Base-by-base conservation (phyloP, 176 grass and related monocot genomes). In the Rhipidocladum racemiflorum region DNA sequence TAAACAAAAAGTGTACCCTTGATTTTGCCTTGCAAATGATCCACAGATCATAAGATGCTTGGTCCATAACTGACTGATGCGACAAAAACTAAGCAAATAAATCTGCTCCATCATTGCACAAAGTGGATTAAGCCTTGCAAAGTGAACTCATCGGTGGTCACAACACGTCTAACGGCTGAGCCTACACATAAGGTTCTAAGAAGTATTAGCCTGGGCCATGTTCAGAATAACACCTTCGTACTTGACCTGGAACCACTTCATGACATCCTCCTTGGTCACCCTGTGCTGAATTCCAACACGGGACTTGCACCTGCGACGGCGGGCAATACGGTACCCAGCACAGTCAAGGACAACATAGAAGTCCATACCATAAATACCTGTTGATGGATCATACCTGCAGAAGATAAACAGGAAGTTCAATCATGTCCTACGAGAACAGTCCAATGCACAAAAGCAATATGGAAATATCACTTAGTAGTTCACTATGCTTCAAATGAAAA, bases 351-450 rank as follows among this genome's bases (percentile, higher is more conserved):
- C 84, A 1, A 80, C 76, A 1, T 86, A 86, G 57, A 80, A 80
- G 25, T 86, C 84, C 84, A 86, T 86, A 54, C 84, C 84, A 36
- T 86, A 86, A 54, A 86, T 86, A 46, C 76, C 76, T 13, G 76
- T 86, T 18, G 76, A 86, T 44, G 76, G 84, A 66, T 74, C 68
- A 45, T 80, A 80, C 84, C 85, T 81, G 40, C 51, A 71, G 1
- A 66, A 12, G 27, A 16, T 18, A 72, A 32, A 2, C 49, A 79
- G 1, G 9, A 44, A n/a, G 20, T 13, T 51, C 71, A 74, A 34
- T 48, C 30, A 28, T 3, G 10, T 0, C 11, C 25, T 40, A 57
- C 24, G 28, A 61, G 2, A 15, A 29, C 60, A 66, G 25, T 66
- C 0, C 1, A 2, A 75, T 21, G 0, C 4, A 16, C 40, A 53